Evolutionary conservation across 805 yeast genomes (phyloP).

Genomic region (Pichia thaimueangensis): DNA sequence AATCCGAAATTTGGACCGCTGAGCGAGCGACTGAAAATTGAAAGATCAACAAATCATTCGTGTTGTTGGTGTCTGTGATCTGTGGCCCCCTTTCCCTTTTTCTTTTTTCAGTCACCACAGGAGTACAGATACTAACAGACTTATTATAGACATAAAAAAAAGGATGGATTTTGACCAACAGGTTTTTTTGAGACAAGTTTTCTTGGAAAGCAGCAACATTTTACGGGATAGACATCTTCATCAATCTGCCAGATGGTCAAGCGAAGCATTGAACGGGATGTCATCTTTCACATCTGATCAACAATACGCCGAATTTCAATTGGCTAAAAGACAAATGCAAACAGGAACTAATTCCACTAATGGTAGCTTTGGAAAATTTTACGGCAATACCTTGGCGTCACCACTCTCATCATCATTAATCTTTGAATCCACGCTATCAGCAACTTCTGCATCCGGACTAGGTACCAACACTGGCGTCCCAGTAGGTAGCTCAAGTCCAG

Average conservation of each 20-base stretch:
- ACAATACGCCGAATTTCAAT: conserved; percentile 11
- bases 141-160: neutral
- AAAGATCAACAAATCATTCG: too few relatives aligned
- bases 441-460: neutral
- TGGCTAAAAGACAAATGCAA: neutral
- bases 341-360: neutral
- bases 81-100: too few relatives aligned
- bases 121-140: neutral
- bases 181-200: neutral
- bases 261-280: conserved; percentile 14
- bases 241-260: conserved; percentile 13
- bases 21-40: too few relatives aligned
- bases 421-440: conserved; percentile 2
- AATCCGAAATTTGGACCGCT: too few relatives aligned
- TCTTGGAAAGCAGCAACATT: conserved; percentile 4
- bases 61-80: too few relatives aligned
- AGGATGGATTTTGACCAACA: conserved; percentile 11
- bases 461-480: neutral
- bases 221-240: conserved; percentile 15
- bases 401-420: conserved; percentile 7
- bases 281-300: conserved; percentile 7
- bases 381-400: conserved; percentile 1
- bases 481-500: neutral
- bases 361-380: neutral
- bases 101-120: too few relatives aligned